Evolutionary conservation across 805 yeast genomes (phyloP).

Genomic region (Candida broadrunensis): DNA sequence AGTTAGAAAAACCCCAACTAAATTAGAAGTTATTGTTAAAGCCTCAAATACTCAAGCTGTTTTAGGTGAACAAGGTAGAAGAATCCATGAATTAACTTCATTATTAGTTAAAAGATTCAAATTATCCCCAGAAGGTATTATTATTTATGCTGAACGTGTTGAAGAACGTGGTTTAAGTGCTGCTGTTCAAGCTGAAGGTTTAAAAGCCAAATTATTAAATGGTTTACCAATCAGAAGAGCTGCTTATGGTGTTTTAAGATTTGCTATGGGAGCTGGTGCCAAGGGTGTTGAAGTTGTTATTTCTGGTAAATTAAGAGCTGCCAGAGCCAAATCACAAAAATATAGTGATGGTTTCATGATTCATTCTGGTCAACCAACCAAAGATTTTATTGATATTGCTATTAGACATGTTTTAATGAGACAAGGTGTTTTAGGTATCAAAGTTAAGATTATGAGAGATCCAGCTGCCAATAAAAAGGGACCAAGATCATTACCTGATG

Average conservation of each 20-base stretch:
- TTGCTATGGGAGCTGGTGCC: constrained; percentile 99
- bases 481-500: constrained; percentile 93
- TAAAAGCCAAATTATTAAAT: constrained; percentile 94
- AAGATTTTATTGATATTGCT: constrained; percentile 97
- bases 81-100: constrained; percentile 97
- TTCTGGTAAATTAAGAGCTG: constrained; percentile 99
- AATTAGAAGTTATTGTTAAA: constrained; percentile 97
- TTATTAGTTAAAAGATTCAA: constrained; percentile 98
- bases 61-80: constrained; percentile 99
- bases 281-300: constrained; percentile 99
- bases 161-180: constrained; percentile 99
- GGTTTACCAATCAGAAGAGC: constrained; percentile 99
- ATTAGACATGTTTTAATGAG: constrained; percentile 99
- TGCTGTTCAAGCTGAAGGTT: constrained; percentile 99
- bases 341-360: constrained; percentile 99
- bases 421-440: constrained; percentile 99
- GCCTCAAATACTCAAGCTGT: constrained; percentile 99
- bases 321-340: constrained; percentile 99
- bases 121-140: constrained; percentile 89
- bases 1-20: constrained; percentile 97
- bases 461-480: constrained; percentile 83
- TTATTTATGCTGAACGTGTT: constrained; percentile 97
- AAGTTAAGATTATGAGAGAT: constrained; percentile 99
- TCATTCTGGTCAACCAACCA: constrained; percentile 99
- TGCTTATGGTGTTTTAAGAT: constrained; percentile 99